Conservation (phyloP, 148 eudicot species). For the Chenopodium suecicum region DNA sequence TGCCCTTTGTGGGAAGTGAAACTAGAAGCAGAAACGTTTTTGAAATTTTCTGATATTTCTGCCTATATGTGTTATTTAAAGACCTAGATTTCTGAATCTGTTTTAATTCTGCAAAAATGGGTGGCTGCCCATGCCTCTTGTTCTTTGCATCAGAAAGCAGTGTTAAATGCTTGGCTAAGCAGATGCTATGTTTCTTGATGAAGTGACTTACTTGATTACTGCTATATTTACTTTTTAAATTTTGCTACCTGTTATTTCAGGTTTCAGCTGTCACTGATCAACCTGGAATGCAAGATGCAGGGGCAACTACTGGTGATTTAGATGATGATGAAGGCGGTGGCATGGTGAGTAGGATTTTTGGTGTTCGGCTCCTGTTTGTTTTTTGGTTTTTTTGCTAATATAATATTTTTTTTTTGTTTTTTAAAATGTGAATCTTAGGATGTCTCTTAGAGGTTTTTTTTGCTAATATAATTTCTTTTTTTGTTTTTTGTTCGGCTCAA, state of each 20-base stretch:
- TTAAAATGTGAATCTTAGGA: too few species aligned
- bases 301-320: constrained; percentile 69
- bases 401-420: not conserved
- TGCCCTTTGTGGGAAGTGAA: too few species aligned
- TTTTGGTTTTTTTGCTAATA: not conserved
- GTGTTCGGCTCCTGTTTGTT: not conserved
- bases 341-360: constrained; percentile 54
- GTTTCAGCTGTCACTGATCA: constrained; percentile 88
- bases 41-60: too few species aligned
- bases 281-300: constrained; percentile 67
- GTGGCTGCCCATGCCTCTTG: not conserved
- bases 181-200: not conserved
- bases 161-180: not conserved
- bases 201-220: not conserved
- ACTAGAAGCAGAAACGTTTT: too few species aligned
- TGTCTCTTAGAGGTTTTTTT: too few species aligned
- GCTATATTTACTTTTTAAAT: constrained; percentile 7
- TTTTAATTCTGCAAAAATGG: too few species aligned
- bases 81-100: not conserved
- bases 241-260: constrained; percentile 35
- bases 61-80: not conserved
- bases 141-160: not conserved
- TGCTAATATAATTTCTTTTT: too few species aligned
- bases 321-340: constrained; percentile 94
- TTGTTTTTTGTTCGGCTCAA: not conserved